phyloP scores from a whole-genome alignment of 352 stramenopile genomes.

The Sclerospora graminicola region DNA sequence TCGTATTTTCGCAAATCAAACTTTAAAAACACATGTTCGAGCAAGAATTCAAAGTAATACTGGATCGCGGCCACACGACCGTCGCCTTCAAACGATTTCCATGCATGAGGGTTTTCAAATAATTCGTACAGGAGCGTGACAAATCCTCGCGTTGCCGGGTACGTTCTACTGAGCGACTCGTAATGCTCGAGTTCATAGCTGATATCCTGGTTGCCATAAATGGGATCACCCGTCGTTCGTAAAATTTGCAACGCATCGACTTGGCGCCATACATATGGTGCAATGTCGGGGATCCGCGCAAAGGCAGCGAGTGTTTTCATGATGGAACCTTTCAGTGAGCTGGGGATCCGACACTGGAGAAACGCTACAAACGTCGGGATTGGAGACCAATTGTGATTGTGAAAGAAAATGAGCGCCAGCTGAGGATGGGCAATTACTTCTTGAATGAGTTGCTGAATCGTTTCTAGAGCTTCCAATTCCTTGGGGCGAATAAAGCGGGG shows the following conservation, averaged over 20 bases:
- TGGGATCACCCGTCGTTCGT: conserved; percentile 51
- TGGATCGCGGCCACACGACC: conserved; percentile 67
- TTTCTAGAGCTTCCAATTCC: conserved; percentile 72
- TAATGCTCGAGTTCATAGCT: conserved; percentile 83
- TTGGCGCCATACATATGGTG: conserved; percentile 76
- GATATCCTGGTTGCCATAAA: conserved; percentile 67
- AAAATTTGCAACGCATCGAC: conserved; percentile 79
- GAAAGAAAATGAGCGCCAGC: conserved; percentile 74
- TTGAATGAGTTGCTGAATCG: conserved; percentile 73
- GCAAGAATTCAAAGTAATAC: conserved; percentile 77
- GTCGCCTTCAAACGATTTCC: conserved; percentile 67
- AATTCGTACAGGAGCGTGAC: conserved; percentile 63
- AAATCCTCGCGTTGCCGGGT: conserved; percentile 72
- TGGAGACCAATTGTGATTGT: conserved; percentile 79
- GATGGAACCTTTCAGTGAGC: conserved; percentile 70
- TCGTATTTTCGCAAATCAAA: conserved; percentile 80
- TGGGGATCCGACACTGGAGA: conserved; percentile 74
- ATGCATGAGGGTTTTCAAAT: conserved; percentile 66
- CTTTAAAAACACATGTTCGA: conserved; percentile 78
- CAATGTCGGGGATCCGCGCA: conserved; percentile 65
- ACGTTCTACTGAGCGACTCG: conserved; percentile 62
- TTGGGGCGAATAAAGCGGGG: conserved; percentile 71
- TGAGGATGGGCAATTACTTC: conserved; percentile 62
- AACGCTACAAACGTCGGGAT: conserved; percentile 78
- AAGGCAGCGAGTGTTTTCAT: conserved; percentile 81